Conservation (phyloP, 768 basidiomycete genomes). For the Lenzites betulinus region DNA sequence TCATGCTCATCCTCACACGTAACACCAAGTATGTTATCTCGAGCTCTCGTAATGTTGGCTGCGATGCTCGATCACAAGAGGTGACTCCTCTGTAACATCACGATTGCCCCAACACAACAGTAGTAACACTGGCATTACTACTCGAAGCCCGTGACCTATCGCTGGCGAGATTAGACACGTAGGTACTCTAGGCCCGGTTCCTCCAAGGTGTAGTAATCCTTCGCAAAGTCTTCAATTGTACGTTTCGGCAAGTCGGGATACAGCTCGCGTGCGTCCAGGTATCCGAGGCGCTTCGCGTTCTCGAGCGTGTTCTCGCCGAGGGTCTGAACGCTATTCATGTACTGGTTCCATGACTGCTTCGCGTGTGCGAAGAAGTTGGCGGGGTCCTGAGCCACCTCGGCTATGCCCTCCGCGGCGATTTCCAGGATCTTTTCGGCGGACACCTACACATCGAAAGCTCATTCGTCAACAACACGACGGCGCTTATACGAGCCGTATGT, state of each 20-base stretch:
- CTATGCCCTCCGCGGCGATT: not conserved
- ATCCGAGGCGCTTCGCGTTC: constrained; percentile 28
- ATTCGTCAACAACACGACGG: not conserved
- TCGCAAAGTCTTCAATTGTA: constrained; percentile 28
- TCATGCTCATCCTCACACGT: no score
- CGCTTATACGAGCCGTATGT: not conserved
- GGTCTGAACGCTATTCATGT: constrained; percentile 24
- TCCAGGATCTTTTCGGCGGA: constrained; percentile 6
- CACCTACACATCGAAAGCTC: not conserved
- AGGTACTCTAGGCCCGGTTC: constrained; percentile 3
- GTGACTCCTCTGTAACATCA: no score
- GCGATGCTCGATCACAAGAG: no score
- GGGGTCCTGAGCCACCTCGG: not conserved
- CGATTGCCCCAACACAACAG: no score
- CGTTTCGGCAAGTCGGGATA: constrained; percentile 31
- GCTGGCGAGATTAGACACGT: not conserved
- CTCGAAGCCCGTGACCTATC: no score
- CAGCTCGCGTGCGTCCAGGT: constrained; percentile 33
- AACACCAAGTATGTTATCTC: no score
- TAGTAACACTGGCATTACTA: no score
- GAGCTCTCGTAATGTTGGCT: no score
- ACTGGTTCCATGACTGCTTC: not conserved
- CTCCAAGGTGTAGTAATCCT: constrained; percentile 24
- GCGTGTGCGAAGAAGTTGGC: not conserved
- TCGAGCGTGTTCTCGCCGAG: constrained; percentile 34